These are phyloP conservation scores for Phyllosticta paracitricarpa DNA, from an alignment of 2,329 filamentous ascomycete genomes.

Conservation along the genomic window DNA sequence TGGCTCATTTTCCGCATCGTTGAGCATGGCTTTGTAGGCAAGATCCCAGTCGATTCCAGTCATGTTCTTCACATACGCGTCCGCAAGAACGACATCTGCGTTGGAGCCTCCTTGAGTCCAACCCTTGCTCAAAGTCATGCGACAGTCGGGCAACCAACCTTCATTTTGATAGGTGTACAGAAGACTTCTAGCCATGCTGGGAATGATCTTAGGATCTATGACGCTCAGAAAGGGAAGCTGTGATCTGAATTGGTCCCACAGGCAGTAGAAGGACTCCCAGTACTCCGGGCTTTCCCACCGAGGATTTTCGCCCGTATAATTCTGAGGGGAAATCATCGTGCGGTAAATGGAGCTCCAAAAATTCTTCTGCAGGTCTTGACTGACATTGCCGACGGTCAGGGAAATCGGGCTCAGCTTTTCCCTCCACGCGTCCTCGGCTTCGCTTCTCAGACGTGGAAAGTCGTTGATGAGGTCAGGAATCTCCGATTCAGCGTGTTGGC, in stretches of 20 bases:
- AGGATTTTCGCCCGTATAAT: slow-evolving; percentile 39
- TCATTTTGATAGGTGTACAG: slow-evolving; percentile 63
- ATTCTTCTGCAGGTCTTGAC: slow-evolving; percentile 27
- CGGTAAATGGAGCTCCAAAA: slow-evolving; percentile 39
- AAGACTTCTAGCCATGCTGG: slow-evolving; percentile 58
- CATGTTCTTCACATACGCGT: slow-evolving; percentile 60
- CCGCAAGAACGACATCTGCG: slow-evolving; percentile 60
- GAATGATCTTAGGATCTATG: slow-evolving; percentile 53
- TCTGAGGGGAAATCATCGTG: slow-evolving; percentile 36
- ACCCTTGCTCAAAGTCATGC: slow-evolving; percentile 67
- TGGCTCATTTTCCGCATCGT: slow-evolving; percentile 30
- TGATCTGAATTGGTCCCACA: slow-evolving; percentile 38
- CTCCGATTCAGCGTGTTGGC: slow-evolving; percentile 56
- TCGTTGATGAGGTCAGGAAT: slow-evolving; percentile 51
- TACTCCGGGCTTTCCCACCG: slow-evolving; percentile 36
- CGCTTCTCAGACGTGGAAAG: slow-evolving; percentile 44
- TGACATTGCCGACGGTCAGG: slow-evolving; percentile 26
- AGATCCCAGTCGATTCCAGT: slow-evolving; percentile 31
- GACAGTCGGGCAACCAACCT: slow-evolving; percentile 66
- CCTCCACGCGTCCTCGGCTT: slow-evolving; percentile 31
- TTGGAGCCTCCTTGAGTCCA: slow-evolving; percentile 69
- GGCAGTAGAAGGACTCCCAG: slow-evolving; percentile 51
- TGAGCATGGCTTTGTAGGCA: slow-evolving; percentile 28
- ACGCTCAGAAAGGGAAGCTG: slow-evolving; percentile 59
- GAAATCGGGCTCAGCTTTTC: slow-evolving; percentile 30